A percentile compares a stretch with the other conserved stretches of the same genome.
Conservation (phyloP, 768 basidiomycete genomes). For the Terana coerulea region DNA sequence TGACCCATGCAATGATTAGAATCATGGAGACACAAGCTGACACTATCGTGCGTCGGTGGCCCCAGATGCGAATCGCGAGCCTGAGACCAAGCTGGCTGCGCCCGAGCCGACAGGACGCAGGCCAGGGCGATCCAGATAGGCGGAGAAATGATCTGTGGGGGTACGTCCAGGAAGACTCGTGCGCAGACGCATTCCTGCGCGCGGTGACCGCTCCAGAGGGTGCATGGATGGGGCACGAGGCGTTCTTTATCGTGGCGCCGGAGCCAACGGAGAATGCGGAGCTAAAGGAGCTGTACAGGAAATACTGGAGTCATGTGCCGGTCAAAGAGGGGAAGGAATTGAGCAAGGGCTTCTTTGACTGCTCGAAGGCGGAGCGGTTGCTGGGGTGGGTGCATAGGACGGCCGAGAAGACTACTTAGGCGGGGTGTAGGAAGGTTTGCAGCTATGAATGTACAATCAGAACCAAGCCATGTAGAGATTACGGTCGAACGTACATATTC, state of each 20-base stretch:
- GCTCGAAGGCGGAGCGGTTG: constrained; percentile 55
- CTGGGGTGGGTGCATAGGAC: constrained; percentile 57
- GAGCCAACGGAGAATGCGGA: constrained; percentile 43
- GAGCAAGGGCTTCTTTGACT: constrained; percentile 54
- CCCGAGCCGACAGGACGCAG: constrained; percentile 32
- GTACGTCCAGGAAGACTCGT: constrained; percentile 65
- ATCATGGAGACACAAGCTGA: constrained; percentile 69
- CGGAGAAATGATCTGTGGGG: constrained; percentile 58
- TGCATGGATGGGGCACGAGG: constrained; percentile 59
- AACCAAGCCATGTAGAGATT: no score
- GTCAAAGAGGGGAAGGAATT: constrained; percentile 41
- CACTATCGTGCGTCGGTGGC: constrained; percentile 58
- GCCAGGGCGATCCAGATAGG: constrained; percentile 25
- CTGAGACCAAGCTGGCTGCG: constrained; percentile 59
- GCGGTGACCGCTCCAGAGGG: constrained; percentile 45
- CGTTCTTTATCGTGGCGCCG: constrained; percentile 65
- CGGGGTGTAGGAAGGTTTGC: constrained; percentile 51
- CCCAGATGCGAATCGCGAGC: constrained; percentile 60
- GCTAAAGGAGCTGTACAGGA: constrained; percentile 40
- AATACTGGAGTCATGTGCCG: constrained; percentile 51
- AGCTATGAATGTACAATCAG: no score
- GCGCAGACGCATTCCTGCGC: constrained; percentile 60
- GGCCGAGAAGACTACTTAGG: constrained; percentile 23
- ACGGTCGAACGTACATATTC: constrained; percentile 70
- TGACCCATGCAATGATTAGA: constrained; percentile 31